phyloP scores from a whole-genome alignment of 2,329 filamentous ascomycete genomes.

The Ophiobolus disseminans region DNA sequence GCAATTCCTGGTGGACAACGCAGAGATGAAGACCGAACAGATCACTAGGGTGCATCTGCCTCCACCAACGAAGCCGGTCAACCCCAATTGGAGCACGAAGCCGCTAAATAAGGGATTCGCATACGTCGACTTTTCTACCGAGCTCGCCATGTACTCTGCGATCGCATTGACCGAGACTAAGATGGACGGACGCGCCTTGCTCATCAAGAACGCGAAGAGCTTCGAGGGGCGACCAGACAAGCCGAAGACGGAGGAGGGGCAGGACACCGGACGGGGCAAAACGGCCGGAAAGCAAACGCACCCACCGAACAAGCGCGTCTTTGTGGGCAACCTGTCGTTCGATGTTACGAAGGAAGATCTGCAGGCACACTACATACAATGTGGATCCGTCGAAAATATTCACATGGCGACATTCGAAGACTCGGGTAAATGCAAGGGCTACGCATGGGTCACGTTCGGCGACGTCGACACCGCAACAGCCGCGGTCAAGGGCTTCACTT shows the following conservation, averaged over 20 bases:
- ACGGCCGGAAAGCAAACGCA: slow-evolving; percentile 50
- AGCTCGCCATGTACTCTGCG: slow-evolving; percentile 74
- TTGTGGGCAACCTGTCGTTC: slow-evolving; percentile 70
- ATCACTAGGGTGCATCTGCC: slow-evolving; percentile 90
- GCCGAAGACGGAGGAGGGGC: slow-evolving; percentile 51
- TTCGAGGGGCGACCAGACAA: slow-evolving; percentile 89
- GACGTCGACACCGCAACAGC: slow-evolving; percentile 75
- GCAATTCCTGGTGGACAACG: slow-evolving; percentile 78
- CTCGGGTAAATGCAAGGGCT: slow-evolving; percentile 96
- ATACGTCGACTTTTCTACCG: slow-evolving; percentile 85
- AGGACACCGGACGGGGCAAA: slow-evolving; percentile 39
- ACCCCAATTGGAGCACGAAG: slow-evolving; percentile 54
- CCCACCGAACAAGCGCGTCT: slow-evolving; percentile 79
- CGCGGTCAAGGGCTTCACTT: slow-evolving; percentile 82
- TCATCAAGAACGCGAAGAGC: slow-evolving; percentile 92
- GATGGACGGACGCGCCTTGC: slow-evolving; percentile 75
- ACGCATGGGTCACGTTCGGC: slow-evolving; percentile 91
- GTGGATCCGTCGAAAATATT: slow-evolving; percentile 80
- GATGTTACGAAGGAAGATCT: slow-evolving; percentile 75
- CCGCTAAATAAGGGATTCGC: slow-evolving; percentile 90
- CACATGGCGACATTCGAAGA: slow-evolving; percentile 97
- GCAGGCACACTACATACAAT: slow-evolving; percentile 80
- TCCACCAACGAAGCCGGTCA: slow-evolving; percentile 51
- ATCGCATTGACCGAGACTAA: slow-evolving; percentile 86
- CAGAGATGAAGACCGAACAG: slow-evolving; percentile 63